Percentiles rank a stretch among this genome's conserved stretches.
Evolutionary conservation across 208 protist genomes (phyloP).

Genomic region (Acanthamoeba quina): DNA sequence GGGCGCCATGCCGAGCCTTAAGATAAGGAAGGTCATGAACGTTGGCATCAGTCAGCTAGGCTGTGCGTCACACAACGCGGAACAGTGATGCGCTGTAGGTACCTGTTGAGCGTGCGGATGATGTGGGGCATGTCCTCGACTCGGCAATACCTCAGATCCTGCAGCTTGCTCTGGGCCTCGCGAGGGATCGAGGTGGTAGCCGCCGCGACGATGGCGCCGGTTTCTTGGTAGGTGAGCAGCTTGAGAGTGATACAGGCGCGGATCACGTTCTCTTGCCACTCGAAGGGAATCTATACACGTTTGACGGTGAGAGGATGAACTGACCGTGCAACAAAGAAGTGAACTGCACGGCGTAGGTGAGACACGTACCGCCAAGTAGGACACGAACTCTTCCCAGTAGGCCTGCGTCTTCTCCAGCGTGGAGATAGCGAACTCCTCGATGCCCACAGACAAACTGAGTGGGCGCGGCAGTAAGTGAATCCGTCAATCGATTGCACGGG

Average conservation of each 20-base stretch:
- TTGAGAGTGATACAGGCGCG: slow-evolving; percentile 87
- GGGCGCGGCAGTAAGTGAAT: not conserved
- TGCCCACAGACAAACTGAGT: slow-evolving; percentile 68
- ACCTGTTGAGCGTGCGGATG: slow-evolving; percentile 72
- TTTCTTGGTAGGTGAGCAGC: slow-evolving; percentile 84
- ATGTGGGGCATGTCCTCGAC: slow-evolving; percentile 72
- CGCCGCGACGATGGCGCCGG: slow-evolving; percentile 85
- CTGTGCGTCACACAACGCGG: no score
- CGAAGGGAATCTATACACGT: slow-evolving; percentile 82
- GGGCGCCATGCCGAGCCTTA: slow-evolving; percentile 79
- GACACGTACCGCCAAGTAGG: slow-evolving; percentile 74
- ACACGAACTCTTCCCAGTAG: slow-evolving; percentile 85
- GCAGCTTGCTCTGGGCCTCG: not conserved
- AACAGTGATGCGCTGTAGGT: not conserved
- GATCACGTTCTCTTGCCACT: slow-evolving; percentile 86
- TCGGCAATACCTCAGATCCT: slow-evolving; percentile 66
- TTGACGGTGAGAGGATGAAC: slow-evolving; percentile 10
- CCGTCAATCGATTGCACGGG: not conserved
- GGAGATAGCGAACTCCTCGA: slow-evolving; percentile 77
- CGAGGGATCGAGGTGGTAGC: slow-evolving; percentile 87
- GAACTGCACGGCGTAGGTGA: no score
- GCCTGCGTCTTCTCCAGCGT: slow-evolving; percentile 83
- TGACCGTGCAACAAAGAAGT: not conserved
- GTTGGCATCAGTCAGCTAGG: not conserved
- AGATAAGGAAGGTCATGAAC: not conserved